These are phyloP conservation scores for Colletotrichum sp. DNA, from an alignment of 2,329 filamentous ascomycete species.

Conservation along the genomic window DNA sequence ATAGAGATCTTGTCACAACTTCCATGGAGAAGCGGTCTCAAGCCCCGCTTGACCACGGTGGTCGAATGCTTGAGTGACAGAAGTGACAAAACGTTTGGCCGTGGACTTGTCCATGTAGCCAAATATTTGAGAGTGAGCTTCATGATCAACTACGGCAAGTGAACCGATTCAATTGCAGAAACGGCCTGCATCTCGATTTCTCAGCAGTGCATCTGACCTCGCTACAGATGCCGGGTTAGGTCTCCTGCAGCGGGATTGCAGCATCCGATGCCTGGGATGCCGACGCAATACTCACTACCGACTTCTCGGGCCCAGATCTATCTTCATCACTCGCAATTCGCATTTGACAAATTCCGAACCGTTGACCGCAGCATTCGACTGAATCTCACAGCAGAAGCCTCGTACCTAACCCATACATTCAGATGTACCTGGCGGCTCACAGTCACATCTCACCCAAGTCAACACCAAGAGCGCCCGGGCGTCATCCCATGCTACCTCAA, in stretches of 20 bases:
- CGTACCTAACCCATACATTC: fast-evolving
- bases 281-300: neutral
- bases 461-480: neutral
- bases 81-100: neutral
- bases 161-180: neutral
- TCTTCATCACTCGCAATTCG: neutral
- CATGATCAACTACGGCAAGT: neutral
- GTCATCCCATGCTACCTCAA: neutral
- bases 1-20: fast-evolving
- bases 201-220: neutral
- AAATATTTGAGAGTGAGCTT: neutral
- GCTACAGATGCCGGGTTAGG: neutral
- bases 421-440: neutral
- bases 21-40: neutral
- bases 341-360: neutral
- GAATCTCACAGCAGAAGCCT: neutral
- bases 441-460: neutral
- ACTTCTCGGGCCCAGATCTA: neutral
- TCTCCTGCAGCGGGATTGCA: neutral
- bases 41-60: neutral
- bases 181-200: neutral
- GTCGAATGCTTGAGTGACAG: neutral
- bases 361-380: neutral
- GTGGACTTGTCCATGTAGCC: neutral
- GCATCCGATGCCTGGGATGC: neutral